Evolutionary conservation across 768 basidiomycete species (phyloP).

Genomic region (Lactarius quietus): DNA sequence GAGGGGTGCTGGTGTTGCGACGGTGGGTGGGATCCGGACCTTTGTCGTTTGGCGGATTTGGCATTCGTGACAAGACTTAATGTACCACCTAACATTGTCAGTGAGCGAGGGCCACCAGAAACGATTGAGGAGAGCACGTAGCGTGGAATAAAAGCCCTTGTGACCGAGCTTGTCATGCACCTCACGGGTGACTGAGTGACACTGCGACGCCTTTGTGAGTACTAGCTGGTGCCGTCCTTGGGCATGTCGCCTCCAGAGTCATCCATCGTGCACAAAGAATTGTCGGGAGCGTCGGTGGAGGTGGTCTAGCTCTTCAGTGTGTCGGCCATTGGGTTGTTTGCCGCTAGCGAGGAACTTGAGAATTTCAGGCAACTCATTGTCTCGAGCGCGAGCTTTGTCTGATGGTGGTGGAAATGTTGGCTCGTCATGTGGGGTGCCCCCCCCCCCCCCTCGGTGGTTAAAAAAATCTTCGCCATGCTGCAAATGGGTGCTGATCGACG

Average conservation of each 20-base stretch:
- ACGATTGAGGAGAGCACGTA: conserved; percentile 14
- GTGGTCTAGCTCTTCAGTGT: too few species aligned
- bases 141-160: too few species aligned
- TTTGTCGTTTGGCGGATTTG: conserved; percentile 31
- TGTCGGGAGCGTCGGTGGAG: not conserved
- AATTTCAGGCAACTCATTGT: not conserved
- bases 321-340: too few species aligned
- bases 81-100: conserved; percentile 26
- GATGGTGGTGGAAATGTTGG: too few species aligned
- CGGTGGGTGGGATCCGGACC: conserved; percentile 27
- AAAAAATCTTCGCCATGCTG: too few species aligned
- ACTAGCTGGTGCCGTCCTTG: conserved; percentile 30
- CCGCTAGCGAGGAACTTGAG: not conserved
- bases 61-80: conserved; percentile 38
- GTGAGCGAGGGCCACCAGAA: conserved; percentile 32
- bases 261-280: too few species aligned
- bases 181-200: conserved; percentile 25
- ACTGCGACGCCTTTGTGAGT: not conserved
- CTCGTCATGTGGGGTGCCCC: too few species aligned
- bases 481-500: too few species aligned
- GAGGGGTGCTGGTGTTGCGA: conserved; percentile 26
- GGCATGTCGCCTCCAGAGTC: too few species aligned
- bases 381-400: too few species aligned
- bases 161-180: too few species aligned
- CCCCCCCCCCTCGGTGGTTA: too few species aligned